Conservation (phyloP, 1,139 yeast species). For the Candida tetrigidarum region DNA sequence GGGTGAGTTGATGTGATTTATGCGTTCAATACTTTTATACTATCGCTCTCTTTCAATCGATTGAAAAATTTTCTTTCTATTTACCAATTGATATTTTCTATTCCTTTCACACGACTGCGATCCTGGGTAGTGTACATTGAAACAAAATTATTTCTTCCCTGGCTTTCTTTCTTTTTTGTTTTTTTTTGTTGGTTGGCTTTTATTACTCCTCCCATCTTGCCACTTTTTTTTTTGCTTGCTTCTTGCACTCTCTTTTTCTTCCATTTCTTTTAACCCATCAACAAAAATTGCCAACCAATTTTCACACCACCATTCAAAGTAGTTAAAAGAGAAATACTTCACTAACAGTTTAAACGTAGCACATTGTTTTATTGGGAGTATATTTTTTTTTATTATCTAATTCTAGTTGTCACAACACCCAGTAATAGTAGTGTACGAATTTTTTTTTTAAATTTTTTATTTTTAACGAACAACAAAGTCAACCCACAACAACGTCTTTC, state of each 20-base stretch:
- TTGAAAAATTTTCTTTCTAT: slow-evolving; percentile 5
- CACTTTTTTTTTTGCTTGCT: neutral
- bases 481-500: neutral
- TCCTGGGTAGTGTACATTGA: neutral
- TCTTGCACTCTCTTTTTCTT: neutral
- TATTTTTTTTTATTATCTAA: neutral
- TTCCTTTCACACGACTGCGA: neutral
- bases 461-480: neutral
- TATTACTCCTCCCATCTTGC: neutral
- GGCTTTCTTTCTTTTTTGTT: neutral
- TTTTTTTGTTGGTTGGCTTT: neutral
- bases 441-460: too few relatives aligned
- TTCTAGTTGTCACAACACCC: neutral
- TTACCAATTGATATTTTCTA: neutral
- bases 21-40: neutral
- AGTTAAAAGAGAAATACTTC: neutral
- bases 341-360: neutral
- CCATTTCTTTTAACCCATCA: neutral
- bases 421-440: neutral
- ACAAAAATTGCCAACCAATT: neutral
- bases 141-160: neutral
- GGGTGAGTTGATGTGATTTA: neutral
- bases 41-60: neutral
- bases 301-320: neutral
- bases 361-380: neutral